Percentiles rank a stretch among this genome's conserved stretches.
Conservation (phyloP, 1,284 basidiomycete species). For the Pholiota adiposa region DNA sequence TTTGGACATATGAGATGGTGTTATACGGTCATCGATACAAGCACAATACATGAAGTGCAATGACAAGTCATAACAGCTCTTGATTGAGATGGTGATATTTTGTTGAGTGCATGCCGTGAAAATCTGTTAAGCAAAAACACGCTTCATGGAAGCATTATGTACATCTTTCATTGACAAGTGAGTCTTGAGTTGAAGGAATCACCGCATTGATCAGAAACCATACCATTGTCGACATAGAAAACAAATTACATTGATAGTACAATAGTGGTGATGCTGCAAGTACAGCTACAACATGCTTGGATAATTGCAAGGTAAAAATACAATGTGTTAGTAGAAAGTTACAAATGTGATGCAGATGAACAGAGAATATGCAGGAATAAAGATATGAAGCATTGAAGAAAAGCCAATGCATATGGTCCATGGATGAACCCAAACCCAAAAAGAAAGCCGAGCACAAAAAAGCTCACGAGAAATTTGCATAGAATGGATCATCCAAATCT, state of each 20-base stretch:
- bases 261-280: not conserved
- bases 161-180: no score
- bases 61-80: no score
- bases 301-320: not conserved
- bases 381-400: not conserved
- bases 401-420: not conserved
- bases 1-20: no score
- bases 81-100: no score
- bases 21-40: no score
- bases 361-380: not conserved
- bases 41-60: not conserved
- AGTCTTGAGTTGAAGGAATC: no score
- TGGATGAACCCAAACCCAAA: not conserved
- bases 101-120: no score
- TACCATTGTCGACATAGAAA: not conserved
- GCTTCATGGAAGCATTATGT: no score
- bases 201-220: not conserved
- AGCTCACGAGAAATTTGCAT: no score
- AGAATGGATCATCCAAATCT: constrained; percentile 8
- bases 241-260: not conserved
- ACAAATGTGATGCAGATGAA: no score
- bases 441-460: not conserved
- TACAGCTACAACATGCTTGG: not conserved
- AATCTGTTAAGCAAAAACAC: no score
- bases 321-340: not conserved